A percentile compares a stretch with the other conserved stretches of the same genome.
Conservation (phyloP, 129 eudicot species). For the Ambrosia artemisiifolia region DNA sequence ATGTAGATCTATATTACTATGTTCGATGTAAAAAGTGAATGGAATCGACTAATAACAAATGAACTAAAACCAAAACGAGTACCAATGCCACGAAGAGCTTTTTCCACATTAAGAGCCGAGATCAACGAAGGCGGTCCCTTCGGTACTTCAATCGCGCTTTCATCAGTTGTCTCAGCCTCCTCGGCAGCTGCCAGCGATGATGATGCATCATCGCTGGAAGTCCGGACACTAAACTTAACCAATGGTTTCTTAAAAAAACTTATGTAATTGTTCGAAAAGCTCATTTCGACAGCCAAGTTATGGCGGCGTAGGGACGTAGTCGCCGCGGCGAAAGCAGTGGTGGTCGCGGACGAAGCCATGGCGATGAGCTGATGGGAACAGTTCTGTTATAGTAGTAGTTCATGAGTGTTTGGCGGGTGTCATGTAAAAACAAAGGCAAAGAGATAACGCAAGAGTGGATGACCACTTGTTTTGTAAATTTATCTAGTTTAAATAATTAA, state of each 20-base stretch:
- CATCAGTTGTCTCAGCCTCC: constrained; percentile 22
- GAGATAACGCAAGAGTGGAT: constrained; percentile 19
- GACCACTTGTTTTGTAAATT: constrained; percentile 2
- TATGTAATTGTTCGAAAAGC: constrained; percentile 1
- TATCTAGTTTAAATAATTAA: too few species aligned
- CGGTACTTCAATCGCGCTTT: constrained; percentile 45
- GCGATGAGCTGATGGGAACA: background rate
- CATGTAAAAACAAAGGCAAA: constrained; percentile 13
- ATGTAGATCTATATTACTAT: too few species aligned
- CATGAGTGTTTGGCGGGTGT: background rate
- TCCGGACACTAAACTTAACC: constrained; percentile 14
- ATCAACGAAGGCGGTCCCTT: constrained; percentile 61
- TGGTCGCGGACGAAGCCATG: constrained; percentile 29
- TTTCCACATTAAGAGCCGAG: constrained; percentile 76
- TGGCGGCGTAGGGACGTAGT: constrained; percentile 17
- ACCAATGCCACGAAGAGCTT: constrained; percentile 82
- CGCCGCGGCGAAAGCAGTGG: constrained; percentile 28
- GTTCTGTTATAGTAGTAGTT: background rate
- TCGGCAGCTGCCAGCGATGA: constrained; percentile 22
- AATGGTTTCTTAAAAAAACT: constrained; percentile 1
- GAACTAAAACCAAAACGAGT: background rate
- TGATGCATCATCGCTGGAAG: constrained; percentile 28
- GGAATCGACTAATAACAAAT: too few species aligned
- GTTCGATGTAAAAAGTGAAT: too few species aligned
- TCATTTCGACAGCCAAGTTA: constrained; percentile 5